Evolutionary conservation across 1,139 yeast genomes (phyloP).

Genomic region (Yamadazyma pseudoaaseri): DNA sequence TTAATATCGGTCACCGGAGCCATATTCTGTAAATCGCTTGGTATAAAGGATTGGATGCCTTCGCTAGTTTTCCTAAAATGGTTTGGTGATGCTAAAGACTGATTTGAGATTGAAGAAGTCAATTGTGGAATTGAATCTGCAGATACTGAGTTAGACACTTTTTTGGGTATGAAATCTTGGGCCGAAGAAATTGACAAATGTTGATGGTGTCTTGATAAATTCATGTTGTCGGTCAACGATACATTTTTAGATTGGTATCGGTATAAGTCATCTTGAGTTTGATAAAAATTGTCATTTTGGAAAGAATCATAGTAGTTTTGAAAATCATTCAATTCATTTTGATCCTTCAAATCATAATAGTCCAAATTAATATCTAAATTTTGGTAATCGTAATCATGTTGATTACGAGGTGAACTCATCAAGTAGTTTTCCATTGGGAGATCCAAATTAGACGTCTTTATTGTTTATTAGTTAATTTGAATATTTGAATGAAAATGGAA

Average conservation of each 20-base stretch:
- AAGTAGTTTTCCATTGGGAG: conserved; percentile 43
- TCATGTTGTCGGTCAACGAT: conserved; percentile 15
- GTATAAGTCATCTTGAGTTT: neutral
- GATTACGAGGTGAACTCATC: conserved; percentile 41
- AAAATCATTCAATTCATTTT: conserved; percentile 7
- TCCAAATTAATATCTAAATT: conserved; percentile 11
- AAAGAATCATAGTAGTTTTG: conserved; percentile 6
- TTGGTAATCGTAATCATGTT: conserved; percentile 24
- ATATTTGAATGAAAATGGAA: too few species aligned
- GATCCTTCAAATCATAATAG: conserved; percentile 10
- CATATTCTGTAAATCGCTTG: neutral
- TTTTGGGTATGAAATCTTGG: conserved; percentile 11
- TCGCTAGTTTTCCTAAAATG: conserved; percentile 14
- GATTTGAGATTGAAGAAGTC: conserved; percentile 40
- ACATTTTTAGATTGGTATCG: conserved; percentile 4
- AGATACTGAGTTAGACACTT: conserved; percentile 24
- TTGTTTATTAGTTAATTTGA: too few species aligned
- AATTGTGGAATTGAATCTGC: conserved; percentile 36
- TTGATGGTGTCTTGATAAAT: conserved; percentile 13
- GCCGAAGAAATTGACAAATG: conserved; percentile 17
- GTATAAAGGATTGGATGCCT: neutral
- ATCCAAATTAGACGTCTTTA: too few species aligned
- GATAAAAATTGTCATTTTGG: conserved; percentile 2
- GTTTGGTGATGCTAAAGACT: conserved; percentile 36
- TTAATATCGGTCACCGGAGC: conserved; percentile 3